These are phyloP conservation scores for Uromyces viciae-fabae DNA, from an alignment of 1,284 basidiomycete species.

Conservation along the genomic window DNA sequence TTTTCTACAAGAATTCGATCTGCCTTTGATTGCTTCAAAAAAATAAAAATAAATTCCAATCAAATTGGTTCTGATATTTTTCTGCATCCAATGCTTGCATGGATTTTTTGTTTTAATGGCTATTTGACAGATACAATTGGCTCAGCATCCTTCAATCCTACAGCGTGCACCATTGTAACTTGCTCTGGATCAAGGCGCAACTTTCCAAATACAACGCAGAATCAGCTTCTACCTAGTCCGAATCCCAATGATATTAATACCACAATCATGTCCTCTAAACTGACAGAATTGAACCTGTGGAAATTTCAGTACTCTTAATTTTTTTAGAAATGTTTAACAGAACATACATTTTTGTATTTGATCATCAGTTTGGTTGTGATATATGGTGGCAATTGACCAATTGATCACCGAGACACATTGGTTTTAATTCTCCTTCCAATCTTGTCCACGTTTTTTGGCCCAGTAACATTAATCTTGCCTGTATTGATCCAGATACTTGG, in stretches of 20 bases:
- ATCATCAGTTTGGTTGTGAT: too few relatives aligned
- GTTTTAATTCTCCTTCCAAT: too few relatives aligned
- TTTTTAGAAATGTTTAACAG: background rate
- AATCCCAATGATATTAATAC: background rate
- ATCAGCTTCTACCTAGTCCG: background rate
- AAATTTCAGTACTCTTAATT: constrained; percentile 12
- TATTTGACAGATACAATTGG: constrained; percentile 37
- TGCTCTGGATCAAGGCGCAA: constrained; percentile 31
- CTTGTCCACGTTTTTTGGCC: too few relatives aligned
- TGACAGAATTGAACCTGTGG: constrained; percentile 31
- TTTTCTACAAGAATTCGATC: background rate
- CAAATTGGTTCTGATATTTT: background rate
- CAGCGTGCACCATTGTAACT: constrained; percentile 19
- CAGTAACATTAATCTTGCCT: too few relatives aligned
- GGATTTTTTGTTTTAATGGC: background rate
- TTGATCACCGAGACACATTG: too few relatives aligned
- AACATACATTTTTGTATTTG: too few relatives aligned
- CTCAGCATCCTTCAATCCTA: constrained; percentile 26
- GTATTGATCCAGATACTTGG: too few relatives aligned
- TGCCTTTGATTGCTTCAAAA: background rate
- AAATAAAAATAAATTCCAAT: background rate
- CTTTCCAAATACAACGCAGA: background rate
- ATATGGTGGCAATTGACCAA: too few relatives aligned
- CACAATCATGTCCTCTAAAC: background rate
- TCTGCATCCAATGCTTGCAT: background rate